These are phyloP conservation scores for Daphne laureola DNA, from an alignment of 441 rosid species.

Conservation along the genomic window DNA sequence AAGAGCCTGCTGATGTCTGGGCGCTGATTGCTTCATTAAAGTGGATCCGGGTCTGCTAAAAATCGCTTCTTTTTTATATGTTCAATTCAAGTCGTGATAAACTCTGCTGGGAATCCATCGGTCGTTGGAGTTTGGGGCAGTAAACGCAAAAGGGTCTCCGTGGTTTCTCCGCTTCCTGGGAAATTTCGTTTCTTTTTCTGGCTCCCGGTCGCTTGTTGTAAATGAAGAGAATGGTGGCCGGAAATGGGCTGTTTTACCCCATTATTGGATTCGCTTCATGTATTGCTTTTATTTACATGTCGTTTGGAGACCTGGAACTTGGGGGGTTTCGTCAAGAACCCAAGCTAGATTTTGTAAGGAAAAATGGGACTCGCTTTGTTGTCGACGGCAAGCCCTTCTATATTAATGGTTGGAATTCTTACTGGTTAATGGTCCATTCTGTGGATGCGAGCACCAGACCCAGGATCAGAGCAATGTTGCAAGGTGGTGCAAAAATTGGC, in stretches of 20 bases:
- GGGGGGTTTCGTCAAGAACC: conserved; percentile 20
- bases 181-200: conserved; percentile 7
- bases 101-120: conserved; percentile 17
- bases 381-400: conserved; percentile 53
- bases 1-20: conserved; percentile 6
- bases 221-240: conserved; percentile 37
- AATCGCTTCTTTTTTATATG: conserved; percentile 13
- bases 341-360: conserved; percentile 47
- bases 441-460: conserved; percentile 57
- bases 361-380: conserved; percentile 70
- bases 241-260: conserved; percentile 53
- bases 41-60: conserved; percentile 19
- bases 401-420: conserved; percentile 93
- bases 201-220: conserved; percentile 7
- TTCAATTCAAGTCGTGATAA: conserved; percentile 11
- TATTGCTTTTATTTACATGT: conserved; percentile 61
- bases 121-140: conserved; percentile 14
- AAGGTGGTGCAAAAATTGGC: conserved; percentile 87
- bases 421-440: conserved; percentile 90
- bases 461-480: conserved; percentile 62
- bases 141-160: conserved; percentile 21
- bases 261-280: conserved; percentile 77
- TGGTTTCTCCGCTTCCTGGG: conserved; percentile 4
- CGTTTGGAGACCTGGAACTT: conserved; percentile 60
- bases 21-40: conserved; percentile 15